Evolutionary conservation across 1,139 yeast species (phyloP).

Genomic region (Pneumocystis sp.): DNA sequence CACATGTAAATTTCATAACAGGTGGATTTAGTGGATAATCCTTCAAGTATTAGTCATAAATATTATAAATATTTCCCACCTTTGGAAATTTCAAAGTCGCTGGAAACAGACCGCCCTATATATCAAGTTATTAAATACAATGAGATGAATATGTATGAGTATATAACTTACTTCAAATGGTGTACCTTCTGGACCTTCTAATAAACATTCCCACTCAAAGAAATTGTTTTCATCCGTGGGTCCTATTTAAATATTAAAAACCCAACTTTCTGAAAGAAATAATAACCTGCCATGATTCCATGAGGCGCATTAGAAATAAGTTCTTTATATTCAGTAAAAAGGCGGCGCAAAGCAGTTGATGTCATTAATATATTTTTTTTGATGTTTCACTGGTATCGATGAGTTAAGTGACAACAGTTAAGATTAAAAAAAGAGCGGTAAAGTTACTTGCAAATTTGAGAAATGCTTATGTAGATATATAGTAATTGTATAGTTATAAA

Average conservation of each 20-base stretch:
- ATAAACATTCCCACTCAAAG: constrained; percentile 77
- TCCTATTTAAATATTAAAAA: constrained; percentile 28
- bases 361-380: not conserved
- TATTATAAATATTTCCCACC: constrained; percentile 8
- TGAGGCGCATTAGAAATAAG: constrained; percentile 78
- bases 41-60: constrained; percentile 1
- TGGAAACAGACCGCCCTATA: constrained; percentile 85
- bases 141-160: not conserved
- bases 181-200: constrained; percentile 63
- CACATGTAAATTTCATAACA: constrained; percentile 62
- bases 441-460: not conserved
- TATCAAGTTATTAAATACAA: constrained; percentile 41
- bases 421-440: not conserved
- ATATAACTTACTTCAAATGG: not conserved
- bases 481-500: too few relatives aligned
- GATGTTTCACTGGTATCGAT: not conserved
- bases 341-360: constrained; percentile 25
- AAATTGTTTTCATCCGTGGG: constrained; percentile 71
- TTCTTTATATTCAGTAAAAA: constrained; percentile 79
- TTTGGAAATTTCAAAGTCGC: constrained; percentile 69
- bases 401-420: not conserved
- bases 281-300: constrained; percentile 57
- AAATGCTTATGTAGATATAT: not conserved
- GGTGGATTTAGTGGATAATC: constrained; percentile 95
- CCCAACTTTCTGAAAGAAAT: not conserved